Percentiles rank a stretch among this genome's conserved stretches.
These are phyloP conservation scores for Cyphellophora attinorum DNA, from an alignment of 2,329 filamentous ascomycete species.

Conservation along the genomic window DNA sequence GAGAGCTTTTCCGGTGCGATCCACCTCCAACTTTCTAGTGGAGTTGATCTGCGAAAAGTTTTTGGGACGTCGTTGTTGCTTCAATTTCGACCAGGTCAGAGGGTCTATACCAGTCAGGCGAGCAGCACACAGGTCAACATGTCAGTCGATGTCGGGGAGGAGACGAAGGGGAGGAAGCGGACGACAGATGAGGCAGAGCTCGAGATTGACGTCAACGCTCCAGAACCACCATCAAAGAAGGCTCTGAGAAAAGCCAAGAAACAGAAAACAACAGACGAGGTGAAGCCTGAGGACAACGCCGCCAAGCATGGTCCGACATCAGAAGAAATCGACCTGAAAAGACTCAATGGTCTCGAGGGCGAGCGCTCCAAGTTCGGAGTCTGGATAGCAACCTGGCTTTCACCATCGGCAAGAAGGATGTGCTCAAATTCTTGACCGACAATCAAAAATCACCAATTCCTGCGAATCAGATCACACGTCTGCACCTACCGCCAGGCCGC, in stretches of 20 bases:
- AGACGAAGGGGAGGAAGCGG: slow-evolving; percentile 10
- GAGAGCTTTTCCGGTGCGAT: too few species aligned
- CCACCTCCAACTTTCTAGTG: too few species aligned
- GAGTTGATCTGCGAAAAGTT: too few species aligned
- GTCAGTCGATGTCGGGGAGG: background rate
- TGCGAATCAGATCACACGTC: slow-evolving; percentile 66
- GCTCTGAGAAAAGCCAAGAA: slow-evolving; percentile 85
- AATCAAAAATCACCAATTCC: slow-evolving; percentile 25
- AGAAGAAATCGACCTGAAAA: slow-evolving; percentile 18
- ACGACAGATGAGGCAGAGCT: slow-evolving; percentile 45
- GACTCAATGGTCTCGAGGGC: slow-evolving; percentile 25
- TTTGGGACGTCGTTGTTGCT: too few species aligned
- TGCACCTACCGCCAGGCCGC: slow-evolving; percentile 65
- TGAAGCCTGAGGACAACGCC: slow-evolving; percentile 22
- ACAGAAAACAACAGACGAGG: slow-evolving; percentile 20
- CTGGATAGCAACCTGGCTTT: slow-evolving; percentile 95
- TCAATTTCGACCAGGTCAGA: too few species aligned
- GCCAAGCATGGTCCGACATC: slow-evolving; percentile 26
- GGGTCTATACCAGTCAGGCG: too few species aligned
- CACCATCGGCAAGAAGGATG: slow-evolving; percentile 60
- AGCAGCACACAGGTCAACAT: background rate
- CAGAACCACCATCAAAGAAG: slow-evolving; percentile 91
- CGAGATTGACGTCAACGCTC: slow-evolving; percentile 80
- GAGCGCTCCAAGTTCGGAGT: slow-evolving; percentile 71
- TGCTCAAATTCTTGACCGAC: slow-evolving; percentile 63